Evolutionary conservation across 78 protist species (phyloP).

Genomic region (Dictyostelium brefeldianum): DNA sequence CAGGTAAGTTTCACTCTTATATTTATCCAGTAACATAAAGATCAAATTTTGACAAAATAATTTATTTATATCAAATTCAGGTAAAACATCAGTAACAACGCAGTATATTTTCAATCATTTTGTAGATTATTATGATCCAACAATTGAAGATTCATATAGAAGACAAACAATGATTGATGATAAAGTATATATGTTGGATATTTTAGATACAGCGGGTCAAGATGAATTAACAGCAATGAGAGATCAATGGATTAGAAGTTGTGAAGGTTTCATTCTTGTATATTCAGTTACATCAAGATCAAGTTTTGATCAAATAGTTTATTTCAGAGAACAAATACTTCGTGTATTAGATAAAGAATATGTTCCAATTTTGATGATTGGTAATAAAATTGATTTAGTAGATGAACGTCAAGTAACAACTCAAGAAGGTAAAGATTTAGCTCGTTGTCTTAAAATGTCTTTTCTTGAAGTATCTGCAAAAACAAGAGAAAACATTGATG

Average conservation of each 20-base stretch:
- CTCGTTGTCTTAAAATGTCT: constrained; percentile 68
- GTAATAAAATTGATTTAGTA: constrained; percentile 98
- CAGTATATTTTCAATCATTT: constrained; percentile 65
- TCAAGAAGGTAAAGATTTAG: constrained; percentile 85
- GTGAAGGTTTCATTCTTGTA: constrained; percentile 98
- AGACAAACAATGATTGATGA: constrained; percentile 90
- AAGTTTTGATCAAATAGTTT: constrained; percentile 94
- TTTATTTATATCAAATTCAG: too few species aligned
- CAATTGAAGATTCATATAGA: constrained; percentile 98
- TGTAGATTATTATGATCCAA: constrained; percentile 95
- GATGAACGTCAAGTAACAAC: constrained; percentile 68
- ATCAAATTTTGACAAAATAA: not conserved
- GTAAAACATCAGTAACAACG: constrained; percentile 41
- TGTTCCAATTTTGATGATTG: constrained; percentile 97
- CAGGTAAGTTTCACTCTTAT: not conserved
- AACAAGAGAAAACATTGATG: constrained; percentile 89
- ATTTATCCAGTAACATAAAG: not conserved
- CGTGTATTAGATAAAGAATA: constrained; percentile 94
- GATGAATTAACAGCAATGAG: constrained; percentile 97
- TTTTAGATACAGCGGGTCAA: constrained; percentile 96
- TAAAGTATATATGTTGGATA: constrained; percentile 59
- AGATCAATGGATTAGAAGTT: constrained; percentile 96
- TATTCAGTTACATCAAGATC: constrained; percentile 95
- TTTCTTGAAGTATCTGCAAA: constrained; percentile 91
- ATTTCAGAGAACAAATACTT: constrained; percentile 87